Evolutionary conservation across 306 rosid genomes (phyloP).

Genomic region (Prunus mongolica): DNA sequence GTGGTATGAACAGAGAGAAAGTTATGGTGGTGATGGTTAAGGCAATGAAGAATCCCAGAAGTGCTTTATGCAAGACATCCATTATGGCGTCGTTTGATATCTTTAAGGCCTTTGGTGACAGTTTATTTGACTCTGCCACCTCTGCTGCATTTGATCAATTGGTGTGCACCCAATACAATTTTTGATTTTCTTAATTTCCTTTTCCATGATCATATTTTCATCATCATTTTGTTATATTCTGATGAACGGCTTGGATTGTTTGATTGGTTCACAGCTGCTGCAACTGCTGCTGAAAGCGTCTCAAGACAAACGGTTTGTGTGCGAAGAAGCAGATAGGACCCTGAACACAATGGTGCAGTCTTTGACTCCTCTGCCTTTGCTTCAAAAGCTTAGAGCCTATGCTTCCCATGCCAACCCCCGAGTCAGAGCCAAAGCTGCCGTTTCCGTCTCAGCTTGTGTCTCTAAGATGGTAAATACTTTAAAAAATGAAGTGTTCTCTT

Average conservation of each 20-base stretch:
- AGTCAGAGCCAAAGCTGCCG: conserved; percentile 82
- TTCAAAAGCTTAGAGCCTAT: conserved; percentile 48
- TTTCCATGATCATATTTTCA: background rate
- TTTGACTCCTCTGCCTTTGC: conserved; percentile 69
- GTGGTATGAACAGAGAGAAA: conserved; percentile 50
- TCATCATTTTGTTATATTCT: background rate
- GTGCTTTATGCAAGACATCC: conserved; percentile 92
- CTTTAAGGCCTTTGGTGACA: conserved; percentile 71
- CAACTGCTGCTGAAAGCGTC: conserved; percentile 83
- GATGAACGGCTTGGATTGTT: conserved; percentile 8
- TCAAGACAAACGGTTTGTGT: conserved; percentile 85
- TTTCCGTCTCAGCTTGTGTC: conserved; percentile 63
- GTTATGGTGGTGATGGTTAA: conserved; percentile 59
- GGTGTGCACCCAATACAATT: conserved; percentile 36
- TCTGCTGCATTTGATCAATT: conserved; percentile 66
- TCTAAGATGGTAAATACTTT: conserved; percentile 60
- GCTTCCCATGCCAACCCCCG: conserved; percentile 67
- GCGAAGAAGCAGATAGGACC: conserved; percentile 90
- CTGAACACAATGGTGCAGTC: conserved; percentile 56
- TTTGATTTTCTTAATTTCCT: background rate
- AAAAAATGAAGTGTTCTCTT: background rate
- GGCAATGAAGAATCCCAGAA: conserved; percentile 90
- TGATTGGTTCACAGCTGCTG: conserved; percentile 48
- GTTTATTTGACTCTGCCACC: conserved; percentile 49
- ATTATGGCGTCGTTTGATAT: conserved; percentile 86